A percentile compares a stretch with the other conserved stretches of the same genome.
Conservation (phyloP, 108 stramenopile genomes). For the Cyclotella atomus region DNA sequence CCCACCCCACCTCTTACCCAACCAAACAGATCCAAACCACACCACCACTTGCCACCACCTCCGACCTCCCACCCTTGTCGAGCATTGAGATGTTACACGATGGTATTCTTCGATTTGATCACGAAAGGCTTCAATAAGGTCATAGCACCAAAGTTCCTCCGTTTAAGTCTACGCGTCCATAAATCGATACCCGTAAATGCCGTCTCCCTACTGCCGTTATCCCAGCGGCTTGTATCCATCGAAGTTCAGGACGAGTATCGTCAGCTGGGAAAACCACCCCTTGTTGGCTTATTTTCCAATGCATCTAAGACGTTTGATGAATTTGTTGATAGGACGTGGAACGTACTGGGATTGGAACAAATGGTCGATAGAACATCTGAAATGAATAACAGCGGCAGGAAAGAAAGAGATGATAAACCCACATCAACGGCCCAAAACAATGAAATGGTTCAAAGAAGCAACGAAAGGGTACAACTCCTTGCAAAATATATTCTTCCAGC, state of each 20-base stretch:
- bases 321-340: slow-evolving; percentile 41
- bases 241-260: slow-evolving; percentile 58
- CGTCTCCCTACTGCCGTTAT: slow-evolving; percentile 49
- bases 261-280: neutral
- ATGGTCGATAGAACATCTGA: neutral
- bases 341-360: slow-evolving; percentile 35
- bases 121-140: slow-evolving; percentile 43
- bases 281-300: slow-evolving; percentile 4
- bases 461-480: slow-evolving; percentile 48
- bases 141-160: slow-evolving; percentile 35
- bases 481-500: slow-evolving; percentile 67
- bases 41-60: too few relatives aligned
- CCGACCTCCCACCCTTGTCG: too few relatives aligned
- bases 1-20: too few relatives aligned
- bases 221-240: slow-evolving; percentile 59
- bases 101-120: slow-evolving; percentile 16
- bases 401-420: neutral
- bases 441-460: slow-evolving; percentile 7
- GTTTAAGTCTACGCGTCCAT: slow-evolving; percentile 33
- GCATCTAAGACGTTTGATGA: slow-evolving; percentile 33
- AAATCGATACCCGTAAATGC: slow-evolving; percentile 29
- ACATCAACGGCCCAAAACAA: neutral
- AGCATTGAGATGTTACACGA: too few relatives aligned
- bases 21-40: too few relatives aligned
- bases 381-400: neutral